phyloP scores from a whole-genome alignment of 2,329 filamentous ascomycete genomes.

The Ophiocordyceps camponoti-saundersi region DNA sequence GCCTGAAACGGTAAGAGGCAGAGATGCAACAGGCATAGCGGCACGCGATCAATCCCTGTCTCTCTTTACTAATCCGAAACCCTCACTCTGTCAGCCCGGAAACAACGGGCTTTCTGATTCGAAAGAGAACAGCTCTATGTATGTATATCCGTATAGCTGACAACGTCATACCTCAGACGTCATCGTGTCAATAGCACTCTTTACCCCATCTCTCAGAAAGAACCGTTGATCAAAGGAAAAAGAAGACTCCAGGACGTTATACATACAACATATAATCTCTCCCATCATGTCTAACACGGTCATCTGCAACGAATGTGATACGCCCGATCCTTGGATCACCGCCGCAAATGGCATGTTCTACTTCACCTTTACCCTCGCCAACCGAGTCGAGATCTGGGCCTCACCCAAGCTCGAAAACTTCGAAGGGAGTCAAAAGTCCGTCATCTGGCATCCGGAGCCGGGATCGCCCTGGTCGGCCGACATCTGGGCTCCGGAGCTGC shows the following conservation, averaged over 20 bases:
- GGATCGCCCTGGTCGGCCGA: conserved; percentile 7
- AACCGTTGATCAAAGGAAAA: no score
- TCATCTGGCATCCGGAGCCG: conserved; percentile 9
- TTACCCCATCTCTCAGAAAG: no score
- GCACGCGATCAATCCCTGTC: no score
- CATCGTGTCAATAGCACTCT: no score
- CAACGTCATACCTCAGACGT: no score
- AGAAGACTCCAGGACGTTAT: background rate
- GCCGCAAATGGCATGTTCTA: conserved; percentile 10
- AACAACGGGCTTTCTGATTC: no score
- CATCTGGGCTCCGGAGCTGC: conserved; percentile 9
- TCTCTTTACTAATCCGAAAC: no score
- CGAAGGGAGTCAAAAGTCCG: conserved; percentile 7
- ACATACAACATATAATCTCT: background rate
- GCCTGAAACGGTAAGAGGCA: no score
- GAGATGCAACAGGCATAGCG: no score
- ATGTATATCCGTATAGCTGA: no score
- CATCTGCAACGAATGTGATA: conserved; percentile 10
- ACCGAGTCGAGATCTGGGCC: conserved; percentile 17
- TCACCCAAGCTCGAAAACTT: conserved; percentile 14
- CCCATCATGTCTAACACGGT: conserved; percentile 11
- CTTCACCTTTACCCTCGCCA: conserved; percentile 15
- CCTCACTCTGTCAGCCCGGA: no score
- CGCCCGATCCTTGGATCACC: conserved; percentile 14
- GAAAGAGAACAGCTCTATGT: no score